phyloP scores from a whole-genome alignment of 2,329 filamentous ascomycete species.

The Ploettnerulaceae sp. region DNA sequence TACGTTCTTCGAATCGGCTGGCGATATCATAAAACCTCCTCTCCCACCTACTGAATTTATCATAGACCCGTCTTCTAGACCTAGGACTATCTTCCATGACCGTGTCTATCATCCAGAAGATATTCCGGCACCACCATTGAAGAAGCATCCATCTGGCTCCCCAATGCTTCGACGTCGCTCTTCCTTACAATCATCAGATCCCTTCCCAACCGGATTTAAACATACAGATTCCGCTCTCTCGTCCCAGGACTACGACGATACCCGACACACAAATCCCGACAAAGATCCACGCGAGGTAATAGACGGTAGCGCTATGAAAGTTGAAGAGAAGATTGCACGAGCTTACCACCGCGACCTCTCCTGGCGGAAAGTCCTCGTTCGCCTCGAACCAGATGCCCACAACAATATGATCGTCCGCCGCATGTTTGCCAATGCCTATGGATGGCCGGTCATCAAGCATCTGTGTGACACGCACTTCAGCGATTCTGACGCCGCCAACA shows the following conservation, averaged over 20 bases:
- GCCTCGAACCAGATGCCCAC: slow-evolving; percentile 92
- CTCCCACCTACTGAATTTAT: slow-evolving; percentile 78
- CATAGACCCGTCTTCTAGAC: slow-evolving; percentile 73
- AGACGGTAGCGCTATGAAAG: slow-evolving; percentile 69
- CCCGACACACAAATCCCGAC: slow-evolving; percentile 42
- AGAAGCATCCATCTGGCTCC: slow-evolving; percentile 41
- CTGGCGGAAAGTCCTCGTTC: slow-evolving; percentile 95
- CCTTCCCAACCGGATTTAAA: slow-evolving; percentile 28
- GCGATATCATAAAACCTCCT: slow-evolving; percentile 86
- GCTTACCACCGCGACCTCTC: slow-evolving; percentile 88
- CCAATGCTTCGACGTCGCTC: slow-evolving; percentile 21
- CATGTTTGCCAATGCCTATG: slow-evolving; percentile 95
- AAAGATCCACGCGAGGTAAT: slow-evolving; percentile 44
- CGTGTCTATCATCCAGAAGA: slow-evolving; percentile 90
- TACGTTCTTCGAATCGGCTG: slow-evolving; percentile 90
- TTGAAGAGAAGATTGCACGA: slow-evolving; percentile 95
- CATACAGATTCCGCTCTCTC: slow-evolving; percentile 43
- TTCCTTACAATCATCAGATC: slow-evolving; percentile 8
- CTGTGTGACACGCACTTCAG: slow-evolving; percentile 92
- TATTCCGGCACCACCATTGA: slow-evolving; percentile 75
- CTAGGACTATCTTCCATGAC: slow-evolving; percentile 93
- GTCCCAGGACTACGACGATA: slow-evolving; percentile 49
- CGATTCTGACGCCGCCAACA: slow-evolving; percentile 61
- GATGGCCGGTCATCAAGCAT: slow-evolving; percentile 95
- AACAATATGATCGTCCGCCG: slow-evolving; percentile 97